A percentile compares a stretch with the other conserved stretches of the same genome.
These are phyloP conservation scores for Suillus luteus DNA, from an alignment of 768 basidiomycete species.

Conservation along the genomic window DNA sequence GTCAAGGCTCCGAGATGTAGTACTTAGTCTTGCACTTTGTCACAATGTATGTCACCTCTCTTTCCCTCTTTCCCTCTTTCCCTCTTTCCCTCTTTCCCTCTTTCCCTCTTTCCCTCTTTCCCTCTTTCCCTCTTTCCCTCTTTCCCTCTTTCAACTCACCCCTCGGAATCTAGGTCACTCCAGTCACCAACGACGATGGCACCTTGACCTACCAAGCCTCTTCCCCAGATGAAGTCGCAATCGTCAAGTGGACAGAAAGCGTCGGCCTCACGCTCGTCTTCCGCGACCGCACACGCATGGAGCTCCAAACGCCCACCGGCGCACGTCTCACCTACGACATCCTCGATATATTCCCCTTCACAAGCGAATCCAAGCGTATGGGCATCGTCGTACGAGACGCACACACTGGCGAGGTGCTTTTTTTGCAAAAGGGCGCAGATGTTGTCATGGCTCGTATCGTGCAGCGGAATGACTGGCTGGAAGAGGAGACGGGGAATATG, in stretches of 20 bases:
- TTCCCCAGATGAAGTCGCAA: slow-evolving; percentile 98
- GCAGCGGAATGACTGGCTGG: slow-evolving; percentile 97
- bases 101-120: not conserved
- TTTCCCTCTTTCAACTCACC: not conserved
- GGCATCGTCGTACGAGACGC: slow-evolving; percentile 91
- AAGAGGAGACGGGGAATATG: slow-evolving; percentile 99
- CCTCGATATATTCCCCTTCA: slow-evolving; percentile 96
- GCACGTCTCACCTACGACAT: slow-evolving; percentile 73
- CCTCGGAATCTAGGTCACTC: slow-evolving; percentile 73
- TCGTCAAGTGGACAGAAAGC: slow-evolving; percentile 95
- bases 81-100: slow-evolving; percentile 1
- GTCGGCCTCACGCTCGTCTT: slow-evolving; percentile 88
- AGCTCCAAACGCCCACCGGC: slow-evolving; percentile 73
- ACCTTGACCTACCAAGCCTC: slow-evolving; percentile 97
- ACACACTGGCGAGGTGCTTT: slow-evolving; percentile 75
- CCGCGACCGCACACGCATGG: slow-evolving; percentile 90
- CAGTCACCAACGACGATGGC: slow-evolving; percentile 92
- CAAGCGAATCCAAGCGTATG: slow-evolving; percentile 98
- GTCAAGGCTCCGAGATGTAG: slow-evolving; percentile 88
- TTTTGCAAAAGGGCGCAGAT: slow-evolving; percentile 96
- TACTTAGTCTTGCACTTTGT: slow-evolving; percentile 90
- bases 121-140: not conserved
- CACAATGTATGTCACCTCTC: slow-evolving; percentile 72
- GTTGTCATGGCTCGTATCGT: slow-evolving; percentile 97
- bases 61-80: slow-evolving; percentile 1